phyloP scores from a whole-genome alignment of 2,329 filamentous ascomycete genomes.

The Cytospora chrysosperma region DNA sequence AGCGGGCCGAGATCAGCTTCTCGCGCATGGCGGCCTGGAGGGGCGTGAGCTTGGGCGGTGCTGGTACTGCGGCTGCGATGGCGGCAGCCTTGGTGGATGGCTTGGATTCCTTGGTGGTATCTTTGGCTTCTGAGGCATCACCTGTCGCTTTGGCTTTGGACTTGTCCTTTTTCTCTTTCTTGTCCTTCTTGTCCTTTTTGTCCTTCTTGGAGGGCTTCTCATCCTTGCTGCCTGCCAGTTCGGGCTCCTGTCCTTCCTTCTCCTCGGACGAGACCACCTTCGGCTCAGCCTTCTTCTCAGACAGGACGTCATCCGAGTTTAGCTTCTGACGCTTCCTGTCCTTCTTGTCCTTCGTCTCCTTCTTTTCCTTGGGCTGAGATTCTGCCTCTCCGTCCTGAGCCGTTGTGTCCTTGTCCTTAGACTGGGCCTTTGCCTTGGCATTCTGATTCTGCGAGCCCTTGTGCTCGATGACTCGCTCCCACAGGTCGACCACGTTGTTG shows the following conservation, averaged over 20 bases:
- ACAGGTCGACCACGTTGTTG: slow-evolving; percentile 74
- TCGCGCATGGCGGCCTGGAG: slow-evolving; percentile 92
- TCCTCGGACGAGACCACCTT: slow-evolving; percentile 30
- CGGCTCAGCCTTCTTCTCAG: slow-evolving; percentile 28
- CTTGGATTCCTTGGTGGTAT: slow-evolving; percentile 26
- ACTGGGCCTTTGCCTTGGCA: slow-evolving; percentile 2
- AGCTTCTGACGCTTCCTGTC: slow-evolving; percentile 29
- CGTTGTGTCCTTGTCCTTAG: slow-evolving; percentile 23
- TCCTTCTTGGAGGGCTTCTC: slow-evolving; percentile 21
- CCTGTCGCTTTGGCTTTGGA: slow-evolving; percentile 13
- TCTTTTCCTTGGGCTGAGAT: slow-evolving; percentile 29
- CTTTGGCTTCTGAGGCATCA: slow-evolving; percentile 25
- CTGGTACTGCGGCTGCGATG: slow-evolving; percentile 23
- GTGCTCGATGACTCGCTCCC: slow-evolving; percentile 75
- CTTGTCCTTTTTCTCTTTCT: slow-evolving; percentile 32
- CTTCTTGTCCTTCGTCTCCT: slow-evolving; percentile 31
- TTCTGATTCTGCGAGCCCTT: slow-evolving; percentile 41
- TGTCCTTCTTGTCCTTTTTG: slow-evolving; percentile 35
- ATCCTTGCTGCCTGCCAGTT: slow-evolving; percentile 10
- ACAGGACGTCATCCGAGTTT: slow-evolving; percentile 19
- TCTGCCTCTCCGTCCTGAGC: slow-evolving; percentile 30
- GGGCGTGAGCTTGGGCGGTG: slow-evolving; percentile 69
- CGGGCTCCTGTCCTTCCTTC: slow-evolving; percentile 24
- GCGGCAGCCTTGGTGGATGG: slow-evolving; percentile 9
- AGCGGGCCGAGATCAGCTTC: slow-evolving; percentile 91